These are phyloP conservation scores for Beauveria varroae DNA, from an alignment of 2,329 filamentous ascomycete species.

Conservation along the genomic window DNA sequence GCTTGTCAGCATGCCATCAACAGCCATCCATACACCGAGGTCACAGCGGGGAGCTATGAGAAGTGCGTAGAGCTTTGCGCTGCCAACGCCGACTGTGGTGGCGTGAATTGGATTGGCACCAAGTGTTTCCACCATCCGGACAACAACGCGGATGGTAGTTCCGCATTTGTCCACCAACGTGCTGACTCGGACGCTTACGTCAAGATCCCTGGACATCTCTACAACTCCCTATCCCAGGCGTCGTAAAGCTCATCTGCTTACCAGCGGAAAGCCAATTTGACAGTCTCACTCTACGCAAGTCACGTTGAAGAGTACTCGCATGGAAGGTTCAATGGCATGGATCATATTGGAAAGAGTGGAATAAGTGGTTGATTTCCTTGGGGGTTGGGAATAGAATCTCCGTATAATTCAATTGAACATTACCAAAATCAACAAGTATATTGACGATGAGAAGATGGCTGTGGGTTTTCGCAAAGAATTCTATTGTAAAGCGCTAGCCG, in stretches of 20 bases:
- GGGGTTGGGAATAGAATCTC: too few species aligned
- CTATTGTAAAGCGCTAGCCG: neutral
- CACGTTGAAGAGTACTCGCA: neutral
- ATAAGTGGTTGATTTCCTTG: neutral
- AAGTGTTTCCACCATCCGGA: neutral
- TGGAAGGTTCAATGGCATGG: neutral
- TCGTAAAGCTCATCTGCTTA: neutral
- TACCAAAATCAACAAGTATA: too few species aligned
- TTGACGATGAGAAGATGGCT: too few species aligned
- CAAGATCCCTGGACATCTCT: neutral
- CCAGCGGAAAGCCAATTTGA: neutral
- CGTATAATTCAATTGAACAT: too few species aligned
- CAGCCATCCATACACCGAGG: neutral
- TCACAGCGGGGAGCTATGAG: neutral
- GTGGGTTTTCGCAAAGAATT: too few species aligned
- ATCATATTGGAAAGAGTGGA: neutral
- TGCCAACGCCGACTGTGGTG: neutral
- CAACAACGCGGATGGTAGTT: neutral
- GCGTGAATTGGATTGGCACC: neutral
- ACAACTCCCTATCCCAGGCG: neutral
- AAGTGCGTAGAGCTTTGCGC: neutral
- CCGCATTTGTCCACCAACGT: neutral
- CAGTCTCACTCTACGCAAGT: neutral
- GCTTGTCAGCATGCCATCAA: neutral
- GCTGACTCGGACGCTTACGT: neutral